These are phyloP conservation scores for barrel medic (Medicago truncatula) DNA, from an alignment of 306 rosid genomes.

Conservation along the genomic window DNA sequence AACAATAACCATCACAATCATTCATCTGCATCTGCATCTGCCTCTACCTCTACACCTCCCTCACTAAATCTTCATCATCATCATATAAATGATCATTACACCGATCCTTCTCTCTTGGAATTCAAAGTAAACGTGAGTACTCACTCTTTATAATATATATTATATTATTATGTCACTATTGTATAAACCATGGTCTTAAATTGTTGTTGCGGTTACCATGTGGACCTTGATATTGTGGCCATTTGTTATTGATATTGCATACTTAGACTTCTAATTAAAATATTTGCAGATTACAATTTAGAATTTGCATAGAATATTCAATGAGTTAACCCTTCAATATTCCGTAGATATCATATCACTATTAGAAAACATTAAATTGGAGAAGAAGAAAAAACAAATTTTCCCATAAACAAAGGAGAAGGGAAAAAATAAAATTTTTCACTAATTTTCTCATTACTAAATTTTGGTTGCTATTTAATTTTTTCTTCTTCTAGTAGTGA, in stretches of 20 bases:
- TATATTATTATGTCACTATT: neutral
- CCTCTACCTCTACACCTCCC: slow-evolving; percentile 34
- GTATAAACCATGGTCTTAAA: neutral
- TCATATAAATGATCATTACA: slow-evolving; percentile 1
- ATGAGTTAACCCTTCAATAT: neutral
- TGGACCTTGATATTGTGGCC: neutral
- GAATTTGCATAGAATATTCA: neutral
- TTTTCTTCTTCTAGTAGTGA: neutral
- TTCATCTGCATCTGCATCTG: slow-evolving; percentile 36
- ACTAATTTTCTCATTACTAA: neutral
- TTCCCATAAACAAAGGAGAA: neutral
- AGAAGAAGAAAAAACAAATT: neutral
- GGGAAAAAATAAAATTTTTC: neutral
- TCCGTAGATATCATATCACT: neutral
- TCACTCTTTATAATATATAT: neutral
- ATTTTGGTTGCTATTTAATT: neutral
- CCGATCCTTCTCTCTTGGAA: slow-evolving; percentile 36
- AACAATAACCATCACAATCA: neutral
- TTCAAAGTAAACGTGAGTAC: slow-evolving; percentile 67
- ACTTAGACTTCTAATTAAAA: neutral
- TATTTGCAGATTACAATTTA: neutral
- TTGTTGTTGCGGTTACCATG: neutral
- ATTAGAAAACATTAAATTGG: neutral
- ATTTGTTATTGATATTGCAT: neutral
- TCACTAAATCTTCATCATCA: neutral